Evolutionary conservation across 2,329 filamentous ascomycete species (phyloP).

Genomic region (Sporothrix brunneoviolacea): DNA sequence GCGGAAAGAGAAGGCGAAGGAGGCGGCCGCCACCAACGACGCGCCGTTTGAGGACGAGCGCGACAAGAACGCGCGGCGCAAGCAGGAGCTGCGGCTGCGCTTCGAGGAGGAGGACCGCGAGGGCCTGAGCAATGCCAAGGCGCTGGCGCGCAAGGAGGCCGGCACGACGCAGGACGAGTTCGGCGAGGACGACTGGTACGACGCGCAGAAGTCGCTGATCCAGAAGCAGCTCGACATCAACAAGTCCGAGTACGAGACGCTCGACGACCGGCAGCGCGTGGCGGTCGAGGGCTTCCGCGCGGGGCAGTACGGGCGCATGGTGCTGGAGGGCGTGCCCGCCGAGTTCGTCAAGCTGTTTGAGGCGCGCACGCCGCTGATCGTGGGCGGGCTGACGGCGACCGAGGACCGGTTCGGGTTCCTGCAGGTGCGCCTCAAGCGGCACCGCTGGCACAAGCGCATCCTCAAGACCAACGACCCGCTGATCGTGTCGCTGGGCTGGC

Average conservation of each 20-base stretch:
- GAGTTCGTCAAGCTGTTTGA: slow-evolving; percentile 85
- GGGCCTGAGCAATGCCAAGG: slow-evolving; percentile 86
- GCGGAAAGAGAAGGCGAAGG: slow-evolving; percentile 37
- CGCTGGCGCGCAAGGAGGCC: slow-evolving; percentile 63
- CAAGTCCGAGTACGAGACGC: slow-evolving; percentile 79
- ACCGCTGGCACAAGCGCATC: slow-evolving; percentile 99
- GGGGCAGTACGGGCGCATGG: slow-evolving; percentile 86
- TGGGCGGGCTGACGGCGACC: slow-evolving; percentile 86
- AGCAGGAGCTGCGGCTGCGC: slow-evolving; percentile 87
- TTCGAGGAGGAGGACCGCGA: slow-evolving; percentile 99
- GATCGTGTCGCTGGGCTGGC: slow-evolving; percentile 95
- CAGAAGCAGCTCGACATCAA: slow-evolving; percentile 98
- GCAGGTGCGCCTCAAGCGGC: slow-evolving; percentile 92
- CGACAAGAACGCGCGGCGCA: slow-evolving; percentile 80
- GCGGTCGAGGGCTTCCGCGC: slow-evolving; percentile 86
- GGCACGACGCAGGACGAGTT: slow-evolving; percentile 63
- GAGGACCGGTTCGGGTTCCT: slow-evolving; percentile 95
- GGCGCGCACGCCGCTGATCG: slow-evolving; percentile 72
- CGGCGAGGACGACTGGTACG: slow-evolving; percentile 98
- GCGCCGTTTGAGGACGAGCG: slow-evolving; percentile 82
- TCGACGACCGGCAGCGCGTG: slow-evolving; percentile 77
- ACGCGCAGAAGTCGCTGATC: slow-evolving; percentile 87
- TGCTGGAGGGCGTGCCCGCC: slow-evolving; percentile 80
- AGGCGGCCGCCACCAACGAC: slow-evolving; percentile 57
- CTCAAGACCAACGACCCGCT: slow-evolving; percentile 96